These are phyloP conservation scores for Triticum urartu DNA, from an alignment of 176 grass and related monocot genomes.

Conservation along the genomic window DNA sequence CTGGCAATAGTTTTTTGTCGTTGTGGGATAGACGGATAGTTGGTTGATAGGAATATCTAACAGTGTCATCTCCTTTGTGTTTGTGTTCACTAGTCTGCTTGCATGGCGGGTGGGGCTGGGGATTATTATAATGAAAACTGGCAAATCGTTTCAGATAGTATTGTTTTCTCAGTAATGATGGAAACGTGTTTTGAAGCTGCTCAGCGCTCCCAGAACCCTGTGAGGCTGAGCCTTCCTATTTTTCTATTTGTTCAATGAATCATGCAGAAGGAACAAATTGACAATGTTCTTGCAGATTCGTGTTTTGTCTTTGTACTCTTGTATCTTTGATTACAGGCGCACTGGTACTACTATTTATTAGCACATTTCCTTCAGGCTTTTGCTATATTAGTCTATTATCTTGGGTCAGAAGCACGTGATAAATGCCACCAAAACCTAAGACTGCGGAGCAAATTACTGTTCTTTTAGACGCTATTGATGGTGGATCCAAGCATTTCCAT, in stretches of 20 bases:
- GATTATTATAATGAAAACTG: neutral
- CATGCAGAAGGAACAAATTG: neutral
- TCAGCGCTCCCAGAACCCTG: slow-evolving; percentile 12
- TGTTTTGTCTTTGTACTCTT: neutral
- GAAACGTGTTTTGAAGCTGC: neutral
- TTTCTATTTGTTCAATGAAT: neutral
- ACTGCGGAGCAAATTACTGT: neutral
- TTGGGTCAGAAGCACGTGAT: no score
- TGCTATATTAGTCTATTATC: slow-evolving; percentile 6
- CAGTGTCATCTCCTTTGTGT: neutral
- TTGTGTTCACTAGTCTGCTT: slow-evolving; percentile 4
- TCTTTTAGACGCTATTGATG: neutral
- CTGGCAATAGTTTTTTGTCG: neutral
- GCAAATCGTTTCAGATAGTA: neutral
- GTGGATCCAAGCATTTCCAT: neutral
- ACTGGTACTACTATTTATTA: neutral
- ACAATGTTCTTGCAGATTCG: neutral
- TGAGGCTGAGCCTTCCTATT: neutral
- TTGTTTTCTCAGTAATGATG: slow-evolving; percentile 11
- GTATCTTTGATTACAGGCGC: neutral
- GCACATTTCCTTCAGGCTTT: neutral
- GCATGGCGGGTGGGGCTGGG: neutral
- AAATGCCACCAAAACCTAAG: no score
- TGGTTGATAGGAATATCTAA: no score
- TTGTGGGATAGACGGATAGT: no score